Percentiles rank a stretch among this genome's conserved stretches.
phyloP scores from a whole-genome alignment of 2,329 filamentous ascomycete genomes.

The Paecilomyces sp. region DNA sequence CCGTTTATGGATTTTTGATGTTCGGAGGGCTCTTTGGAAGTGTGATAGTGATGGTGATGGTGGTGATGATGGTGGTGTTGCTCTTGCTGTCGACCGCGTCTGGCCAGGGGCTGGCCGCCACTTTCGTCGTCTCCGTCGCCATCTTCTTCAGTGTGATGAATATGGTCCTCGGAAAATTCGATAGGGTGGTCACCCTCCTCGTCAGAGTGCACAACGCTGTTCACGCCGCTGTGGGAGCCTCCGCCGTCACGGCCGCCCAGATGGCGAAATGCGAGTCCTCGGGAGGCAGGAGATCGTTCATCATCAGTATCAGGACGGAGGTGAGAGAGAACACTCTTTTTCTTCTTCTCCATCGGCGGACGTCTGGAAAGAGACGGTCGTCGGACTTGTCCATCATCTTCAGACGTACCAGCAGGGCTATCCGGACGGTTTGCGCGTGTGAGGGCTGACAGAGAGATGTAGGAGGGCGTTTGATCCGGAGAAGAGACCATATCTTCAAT shows the following conservation, averaged over 20 bases:
- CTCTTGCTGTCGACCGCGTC: constrained; percentile 10
- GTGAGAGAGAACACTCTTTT: constrained; percentile 7
- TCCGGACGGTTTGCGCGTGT: background rate
- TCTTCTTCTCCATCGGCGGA: constrained; percentile 4
- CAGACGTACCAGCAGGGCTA: background rate
- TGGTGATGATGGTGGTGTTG: constrained; percentile 9
- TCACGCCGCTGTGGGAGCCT: constrained; percentile 38
- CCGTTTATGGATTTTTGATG: constrained; percentile 7
- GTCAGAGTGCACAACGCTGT: constrained; percentile 29
- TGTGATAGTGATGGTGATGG: constrained; percentile 11
- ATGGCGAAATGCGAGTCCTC: constrained; percentile 23
- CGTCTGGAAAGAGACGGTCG: background rate
- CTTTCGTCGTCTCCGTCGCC: constrained; percentile 32
- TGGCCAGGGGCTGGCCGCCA: constrained; percentile 16
- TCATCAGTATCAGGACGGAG: constrained; percentile 22
- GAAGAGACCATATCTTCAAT: constrained; percentile 10
- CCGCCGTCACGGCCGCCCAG: constrained; percentile 40
- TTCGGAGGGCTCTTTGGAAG: constrained; percentile 2
- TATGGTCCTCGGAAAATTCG: constrained; percentile 5
- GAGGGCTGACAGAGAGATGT: constrained; percentile 11
- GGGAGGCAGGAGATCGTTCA: constrained; percentile 18
- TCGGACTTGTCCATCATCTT: constrained; percentile 1
- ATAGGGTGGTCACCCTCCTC: constrained; percentile 21
- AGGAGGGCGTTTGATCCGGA: constrained; percentile 14
- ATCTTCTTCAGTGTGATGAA: constrained; percentile 13